Base-by-base conservation (phyloP, 306 rosid genomes). In the Gleditsia sinensis region DNA sequence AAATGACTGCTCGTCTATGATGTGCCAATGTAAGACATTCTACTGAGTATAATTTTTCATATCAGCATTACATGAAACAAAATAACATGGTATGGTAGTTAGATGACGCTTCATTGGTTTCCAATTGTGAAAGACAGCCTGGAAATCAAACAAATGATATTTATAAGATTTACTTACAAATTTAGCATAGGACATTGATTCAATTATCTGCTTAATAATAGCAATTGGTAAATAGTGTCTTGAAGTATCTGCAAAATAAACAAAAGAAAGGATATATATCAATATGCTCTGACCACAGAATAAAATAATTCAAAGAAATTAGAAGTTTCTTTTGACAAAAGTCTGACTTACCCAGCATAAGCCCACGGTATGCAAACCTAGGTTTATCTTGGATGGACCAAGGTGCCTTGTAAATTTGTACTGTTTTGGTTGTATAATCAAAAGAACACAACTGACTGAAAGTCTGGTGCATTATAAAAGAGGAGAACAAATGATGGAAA, bases 1-100 rank as follows among this genome's bases (percentile, higher is more conserved):
- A 88, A 94, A 94, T 23, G 99, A 87, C 76, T 94, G 54, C 78
- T 82, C 90, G 25, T 94, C 99, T 84, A 94, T 87, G 82, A 90
- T 81, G 87, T 94, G 98, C 99, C 99, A 94, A 75, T 94, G 99
- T 28, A 94, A 90, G 67, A 94, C 98, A 87, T 94, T 94, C 99
- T 94, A 78, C 66, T 27, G 61, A 76, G 85, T 79, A 74, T 55
- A 82, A 75, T 48, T 81, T 79, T 63, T 66, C 63, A 67, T 36
- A 82, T 85, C 83, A 82, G 84, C 84, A 81, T 81, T 37, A 75
- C 82, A 79, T 72, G 76, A 46, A 76, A 70, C 37, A 64, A 75
- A 73, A 75, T 16, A 67, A 7, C 21, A 56, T 6, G 24, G 39
- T 36, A 61, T 51, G 65, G 42, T 28, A 67, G 69, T 72, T 36